Percentiles rank a stretch among this genome's conserved stretches.
Conservation (phyloP, 768 basidiomycete genomes). For the Boletus tomentosulus region DNA sequence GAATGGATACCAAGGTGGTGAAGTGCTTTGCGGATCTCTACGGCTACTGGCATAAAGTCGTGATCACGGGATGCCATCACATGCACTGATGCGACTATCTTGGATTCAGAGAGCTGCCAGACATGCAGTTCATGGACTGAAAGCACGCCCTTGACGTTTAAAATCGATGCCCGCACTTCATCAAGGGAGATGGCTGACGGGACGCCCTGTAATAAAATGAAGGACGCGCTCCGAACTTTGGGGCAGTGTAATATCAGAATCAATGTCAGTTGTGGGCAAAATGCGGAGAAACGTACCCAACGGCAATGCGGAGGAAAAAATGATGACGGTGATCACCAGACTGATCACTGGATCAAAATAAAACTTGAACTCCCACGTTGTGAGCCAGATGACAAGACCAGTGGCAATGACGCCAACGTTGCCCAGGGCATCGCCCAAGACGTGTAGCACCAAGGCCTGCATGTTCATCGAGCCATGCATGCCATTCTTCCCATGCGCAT, state of each 20-base stretch:
- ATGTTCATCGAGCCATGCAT: conserved; percentile 89
- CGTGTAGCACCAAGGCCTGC: conserved; percentile 92
- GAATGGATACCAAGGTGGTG: conserved; percentile 94
- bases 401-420: conserved; percentile 97
- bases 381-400: conserved; percentile 91
- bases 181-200: conserved; percentile 87
- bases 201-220: conserved; percentile 93
- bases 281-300: conserved; percentile 50
- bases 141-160: conserved; percentile 75
- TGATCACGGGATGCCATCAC: conserved; percentile 75
- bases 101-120: conserved; percentile 95
- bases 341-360: conserved; percentile 94
- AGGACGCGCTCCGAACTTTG: conserved; percentile 82
- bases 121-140: conserved; percentile 92
- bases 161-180: conserved; percentile 79
- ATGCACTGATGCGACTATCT: conserved; percentile 94
- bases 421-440: conserved; percentile 93
- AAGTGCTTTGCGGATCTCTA: conserved; percentile 75
- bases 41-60: conserved; percentile 90
- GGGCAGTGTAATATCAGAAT: conserved; percentile 11
- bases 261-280: neutral
- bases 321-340: conserved; percentile 91
- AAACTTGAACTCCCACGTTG: conserved; percentile 77
- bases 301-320: conserved; percentile 92
- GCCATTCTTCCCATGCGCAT: conserved; percentile 31